Percentiles rank a stretch among this genome's conserved stretches.
Evolutionary conservation across 1,284 basidiomycete genomes (phyloP).

Genomic region (Meripilus lineatus): DNA sequence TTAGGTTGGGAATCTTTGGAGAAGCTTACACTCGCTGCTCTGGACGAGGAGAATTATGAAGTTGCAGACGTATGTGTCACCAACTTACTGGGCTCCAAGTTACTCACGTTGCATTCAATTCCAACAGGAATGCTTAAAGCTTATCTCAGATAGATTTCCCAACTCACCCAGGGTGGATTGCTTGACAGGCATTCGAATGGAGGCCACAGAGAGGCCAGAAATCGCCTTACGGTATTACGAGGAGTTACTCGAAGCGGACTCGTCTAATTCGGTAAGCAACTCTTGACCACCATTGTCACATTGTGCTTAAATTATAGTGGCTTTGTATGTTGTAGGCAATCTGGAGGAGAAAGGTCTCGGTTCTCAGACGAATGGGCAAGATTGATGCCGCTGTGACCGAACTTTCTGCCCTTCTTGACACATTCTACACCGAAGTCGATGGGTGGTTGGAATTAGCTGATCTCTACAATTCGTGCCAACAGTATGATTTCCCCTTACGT

Average conservation of each 20-base stretch:
- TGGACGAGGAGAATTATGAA: constrained; percentile 77
- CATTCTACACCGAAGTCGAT: constrained; percentile 89
- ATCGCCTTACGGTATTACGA: constrained; percentile 69
- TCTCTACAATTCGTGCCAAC: constrained; percentile 74
- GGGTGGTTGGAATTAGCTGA: constrained; percentile 94
- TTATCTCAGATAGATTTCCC: constrained; percentile 71
- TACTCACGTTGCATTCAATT: constrained; percentile 5
- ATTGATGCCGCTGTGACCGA: constrained; percentile 68
- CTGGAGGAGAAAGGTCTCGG: constrained; percentile 82
- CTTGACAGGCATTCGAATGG: constrained; percentile 84
- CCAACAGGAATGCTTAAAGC: constrained; percentile 57
- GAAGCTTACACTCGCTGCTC: constrained; percentile 81
- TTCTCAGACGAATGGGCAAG: constrained; percentile 57
- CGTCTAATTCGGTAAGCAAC: constrained; percentile 69
- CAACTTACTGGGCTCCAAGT: constrained; percentile 13
- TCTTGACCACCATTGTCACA: not conserved
- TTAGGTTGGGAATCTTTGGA: constrained; percentile 86
- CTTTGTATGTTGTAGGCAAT: constrained; percentile 45
- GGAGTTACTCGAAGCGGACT: constrained; percentile 60
- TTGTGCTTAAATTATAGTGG: not conserved
- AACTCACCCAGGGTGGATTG: constrained; percentile 79
- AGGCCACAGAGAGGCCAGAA: constrained; percentile 64
- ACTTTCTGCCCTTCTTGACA: constrained; percentile 81
- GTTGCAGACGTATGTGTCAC: constrained; percentile 72
- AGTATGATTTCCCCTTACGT: constrained; percentile 44